Evolutionary conservation across 768 basidiomycete genomes (phyloP).

Genomic region (Leucosporidium yakuticum): DNA sequence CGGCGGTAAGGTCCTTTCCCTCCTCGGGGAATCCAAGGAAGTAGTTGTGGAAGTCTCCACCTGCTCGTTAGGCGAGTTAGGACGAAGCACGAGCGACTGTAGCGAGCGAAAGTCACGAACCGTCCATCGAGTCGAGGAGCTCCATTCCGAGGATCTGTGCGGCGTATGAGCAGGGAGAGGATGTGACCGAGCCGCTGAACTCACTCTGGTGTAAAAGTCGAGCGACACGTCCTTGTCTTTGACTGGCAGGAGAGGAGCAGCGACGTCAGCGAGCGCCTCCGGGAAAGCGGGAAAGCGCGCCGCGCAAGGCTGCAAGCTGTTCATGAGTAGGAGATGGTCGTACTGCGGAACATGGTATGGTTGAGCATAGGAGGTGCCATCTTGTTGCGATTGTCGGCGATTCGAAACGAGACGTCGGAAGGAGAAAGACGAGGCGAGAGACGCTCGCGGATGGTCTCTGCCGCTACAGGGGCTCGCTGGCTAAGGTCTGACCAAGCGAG

Average conservation of each 20-base stretch:
- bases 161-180: not conserved
- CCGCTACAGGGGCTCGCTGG: no score
- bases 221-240: slow-evolving; percentile 80
- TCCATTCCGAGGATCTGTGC: slow-evolving; percentile 32
- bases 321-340: no score
- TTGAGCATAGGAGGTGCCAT: not conserved
- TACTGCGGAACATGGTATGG: slow-evolving; percentile 67
- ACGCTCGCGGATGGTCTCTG: no score
- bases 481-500: no score
- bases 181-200: not conserved
- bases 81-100: not conserved
- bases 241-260: no score
- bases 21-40: slow-evolving; percentile 43
- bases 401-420: no score
- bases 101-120: not conserved
- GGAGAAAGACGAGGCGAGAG: no score
- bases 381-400: no score
- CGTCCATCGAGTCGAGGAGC: slow-evolving; percentile 1
- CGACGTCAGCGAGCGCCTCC: no score
- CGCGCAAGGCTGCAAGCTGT: no score
- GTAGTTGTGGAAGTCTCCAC: slow-evolving; percentile 60
- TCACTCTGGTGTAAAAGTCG: slow-evolving; percentile 62
- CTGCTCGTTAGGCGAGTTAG: slow-evolving; percentile 16
- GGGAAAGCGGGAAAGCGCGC: no score
- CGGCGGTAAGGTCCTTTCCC: slow-evolving; percentile 48